Evolutionary conservation across 768 basidiomycete genomes (phyloP).

Genomic region (Termitomyces sp.): DNA sequence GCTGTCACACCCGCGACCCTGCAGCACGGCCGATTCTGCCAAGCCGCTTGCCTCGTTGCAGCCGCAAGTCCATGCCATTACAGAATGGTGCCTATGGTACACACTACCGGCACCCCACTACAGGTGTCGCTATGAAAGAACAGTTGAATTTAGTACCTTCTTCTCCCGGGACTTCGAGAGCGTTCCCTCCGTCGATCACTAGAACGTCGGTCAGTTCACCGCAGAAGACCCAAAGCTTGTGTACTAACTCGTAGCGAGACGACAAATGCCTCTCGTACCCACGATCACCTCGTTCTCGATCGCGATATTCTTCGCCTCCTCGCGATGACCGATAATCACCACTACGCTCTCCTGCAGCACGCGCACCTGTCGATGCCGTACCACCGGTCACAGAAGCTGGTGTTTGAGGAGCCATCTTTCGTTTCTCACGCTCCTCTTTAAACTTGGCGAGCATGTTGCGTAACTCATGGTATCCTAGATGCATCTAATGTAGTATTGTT

Average conservation of each 20-base stretch:
- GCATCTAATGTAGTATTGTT: slow-evolving; percentile 66
- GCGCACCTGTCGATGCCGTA: slow-evolving; percentile 33
- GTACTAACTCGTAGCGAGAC: slow-evolving; percentile 69
- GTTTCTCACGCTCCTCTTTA: slow-evolving; percentile 85
- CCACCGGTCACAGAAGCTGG: slow-evolving; percentile 29
- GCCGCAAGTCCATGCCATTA: slow-evolving; percentile 3
- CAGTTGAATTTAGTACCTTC: slow-evolving; percentile 44
- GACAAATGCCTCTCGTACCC: slow-evolving; percentile 64
- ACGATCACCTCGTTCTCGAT: slow-evolving; percentile 61
- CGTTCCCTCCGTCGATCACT: slow-evolving; percentile 71
- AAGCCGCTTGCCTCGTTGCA: slow-evolving; percentile 12
- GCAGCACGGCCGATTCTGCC: not conserved
- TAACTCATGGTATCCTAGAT: slow-evolving; percentile 96
- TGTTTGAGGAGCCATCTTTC: slow-evolving; percentile 49
- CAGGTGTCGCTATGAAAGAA: not conserved
- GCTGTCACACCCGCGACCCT: slow-evolving; percentile 16
- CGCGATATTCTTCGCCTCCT: slow-evolving; percentile 54
- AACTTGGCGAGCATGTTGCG: slow-evolving; percentile 91
- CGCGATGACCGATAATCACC: slow-evolving; percentile 55
- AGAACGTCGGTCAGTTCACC: slow-evolving; percentile 22
- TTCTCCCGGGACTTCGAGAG: slow-evolving; percentile 64
- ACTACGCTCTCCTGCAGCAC: slow-evolving; percentile 27
- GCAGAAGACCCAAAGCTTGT: slow-evolving; percentile 14
- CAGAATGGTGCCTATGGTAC: slow-evolving; percentile 5
- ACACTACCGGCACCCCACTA: not conserved